Percentiles rank a stretch among this genome's conserved stretches.
Conservation (phyloP, 2,329 filamentous ascomycete species). For the Metarhizium guizhouense region DNA sequence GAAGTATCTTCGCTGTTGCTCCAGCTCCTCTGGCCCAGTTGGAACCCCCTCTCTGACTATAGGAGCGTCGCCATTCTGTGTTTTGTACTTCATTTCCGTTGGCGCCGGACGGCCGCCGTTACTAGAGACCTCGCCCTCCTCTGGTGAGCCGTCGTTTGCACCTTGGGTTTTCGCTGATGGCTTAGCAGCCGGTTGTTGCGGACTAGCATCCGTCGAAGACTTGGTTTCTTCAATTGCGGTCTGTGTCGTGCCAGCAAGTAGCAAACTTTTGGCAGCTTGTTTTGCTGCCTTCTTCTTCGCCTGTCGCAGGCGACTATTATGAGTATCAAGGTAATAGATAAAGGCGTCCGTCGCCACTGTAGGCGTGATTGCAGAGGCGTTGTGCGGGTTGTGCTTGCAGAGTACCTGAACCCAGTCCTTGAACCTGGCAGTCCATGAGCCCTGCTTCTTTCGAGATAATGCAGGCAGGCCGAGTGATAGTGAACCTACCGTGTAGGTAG, state of each 20-base stretch:
- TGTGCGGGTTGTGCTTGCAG: constrained; percentile 15
- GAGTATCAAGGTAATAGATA: constrained; percentile 20
- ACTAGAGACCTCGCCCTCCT: constrained; percentile 2
- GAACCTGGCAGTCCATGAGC: constrained; percentile 26
- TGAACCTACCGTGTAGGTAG: constrained; percentile 12
- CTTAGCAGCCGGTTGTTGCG: background rate
- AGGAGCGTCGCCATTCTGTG: constrained; percentile 3
- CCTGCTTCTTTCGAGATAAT: constrained; percentile 16
- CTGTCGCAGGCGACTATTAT: constrained; percentile 20
- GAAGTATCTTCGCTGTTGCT: constrained; percentile 40
- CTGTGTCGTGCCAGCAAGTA: constrained; percentile 15
- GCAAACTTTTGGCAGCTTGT: constrained; percentile 17
- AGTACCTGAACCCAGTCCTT: constrained; percentile 25
- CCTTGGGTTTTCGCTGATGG: background rate
- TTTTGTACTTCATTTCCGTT: background rate
- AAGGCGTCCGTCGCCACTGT: constrained; percentile 17
- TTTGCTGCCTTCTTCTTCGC: constrained; percentile 24
- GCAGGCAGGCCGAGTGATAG: constrained; percentile 18
- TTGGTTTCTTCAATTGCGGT: constrained; percentile 13
- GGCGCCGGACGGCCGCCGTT: background rate
- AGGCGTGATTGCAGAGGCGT: constrained; percentile 14
- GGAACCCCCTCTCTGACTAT: constrained; percentile 15
- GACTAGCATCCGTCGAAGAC: background rate
- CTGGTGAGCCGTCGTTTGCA: background rate
- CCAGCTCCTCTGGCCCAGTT: constrained; percentile 23